Conservation (phyloP, 2,329 filamentous ascomycete species). For the Metarhizium album region DNA sequence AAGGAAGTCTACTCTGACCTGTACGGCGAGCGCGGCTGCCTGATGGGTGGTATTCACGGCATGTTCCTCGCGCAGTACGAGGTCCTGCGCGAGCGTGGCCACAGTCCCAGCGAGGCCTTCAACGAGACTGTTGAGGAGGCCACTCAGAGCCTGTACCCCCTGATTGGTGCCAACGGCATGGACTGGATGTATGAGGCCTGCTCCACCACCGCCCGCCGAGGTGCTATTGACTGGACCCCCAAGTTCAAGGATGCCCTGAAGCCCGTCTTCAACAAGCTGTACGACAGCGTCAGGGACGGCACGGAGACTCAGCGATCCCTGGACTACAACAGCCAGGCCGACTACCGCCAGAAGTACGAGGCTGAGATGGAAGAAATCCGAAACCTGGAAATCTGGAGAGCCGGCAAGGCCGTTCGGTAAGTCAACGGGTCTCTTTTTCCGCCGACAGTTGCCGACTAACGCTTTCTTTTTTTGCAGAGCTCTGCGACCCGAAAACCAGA, state of each 20-base stretch:
- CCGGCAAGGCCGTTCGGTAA: conserved; percentile 90
- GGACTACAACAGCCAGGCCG: conserved; percentile 89
- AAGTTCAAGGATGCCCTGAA: conserved; percentile 97
- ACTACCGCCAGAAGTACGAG: conserved; percentile 97
- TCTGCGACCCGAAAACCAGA: conserved; percentile 80
- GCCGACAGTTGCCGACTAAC: conserved; percentile 7
- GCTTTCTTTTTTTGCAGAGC: conserved; percentile 31
- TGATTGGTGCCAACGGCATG: conserved; percentile 97
- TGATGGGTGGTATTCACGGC: conserved; percentile 99
- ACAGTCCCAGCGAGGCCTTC: conserved; percentile 97
- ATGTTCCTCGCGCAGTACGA: conserved; percentile 99
- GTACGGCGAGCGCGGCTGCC: conserved; percentile 98
- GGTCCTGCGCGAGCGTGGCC: conserved; percentile 96
- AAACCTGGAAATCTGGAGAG: conserved; percentile 96
- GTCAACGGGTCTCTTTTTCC: conserved; percentile 16
- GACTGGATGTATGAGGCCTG: conserved; percentile 99
- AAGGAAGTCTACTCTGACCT: conserved; percentile 99
- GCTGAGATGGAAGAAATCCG: conserved; percentile 98
- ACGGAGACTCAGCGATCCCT: conserved; percentile 92
- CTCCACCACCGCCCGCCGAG: conserved; percentile 95
- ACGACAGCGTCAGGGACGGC: conserved; percentile 84
- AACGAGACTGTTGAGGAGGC: conserved; percentile 99
- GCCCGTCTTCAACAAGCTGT: conserved; percentile 96
- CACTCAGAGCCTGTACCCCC: conserved; percentile 92
- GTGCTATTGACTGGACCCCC: conserved; percentile 97